Evolutionary conservation across 2,329 filamentous ascomycete species (phyloP), one percentile per base, ranked within the genome.

Genomic region (Beauveria sp.): DNA sequence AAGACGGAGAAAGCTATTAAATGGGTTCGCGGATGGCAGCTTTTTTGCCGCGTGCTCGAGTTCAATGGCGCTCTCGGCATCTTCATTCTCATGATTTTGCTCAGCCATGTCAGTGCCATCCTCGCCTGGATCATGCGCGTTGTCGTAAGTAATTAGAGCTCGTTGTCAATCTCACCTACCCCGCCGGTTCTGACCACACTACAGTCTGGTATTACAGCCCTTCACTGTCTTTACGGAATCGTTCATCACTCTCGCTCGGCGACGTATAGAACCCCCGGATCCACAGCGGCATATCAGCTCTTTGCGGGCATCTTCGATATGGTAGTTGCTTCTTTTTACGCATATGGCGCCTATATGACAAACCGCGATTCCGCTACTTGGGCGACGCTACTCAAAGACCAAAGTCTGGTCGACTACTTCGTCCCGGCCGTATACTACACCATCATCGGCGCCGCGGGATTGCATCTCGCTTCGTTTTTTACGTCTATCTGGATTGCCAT

Each of bases 271-370:
- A 86, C 92, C 0, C 87, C 93, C 0, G 87, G 81, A 3, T 96
- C 91, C 24, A 90, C 91, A 20, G 87, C 91, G 16, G 93, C 91
- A 65, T 98, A 98, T 74, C 91, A 96, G 74, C 76, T 95, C 62
- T 98, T 97, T 72, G 86, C 92, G 3, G 80, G 84, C 12, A 76
- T 91, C 49, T 83, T 89, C 47, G 93, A 98, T 72, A 69, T 85
- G 16, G 76, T 75, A 12, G 74, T 82, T 50, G 66, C 83, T 28
- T 78, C 81, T 9, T 74, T 87, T 43, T 88, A 84, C 68, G 77
- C 78, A 7, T 87, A 84, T 64, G 81, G 81, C 7, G 78, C 77
- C 3, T 70, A 82, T 51, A 73, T 77, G 7, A 75, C 77, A 12
- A 73, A 77, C 54, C 77, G 75, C 57, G 76, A 81, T 42, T 73